phyloP scores from a whole-genome alignment of 2,329 filamentous ascomycete species.

The Botryosphaeria dothidea region DNA sequence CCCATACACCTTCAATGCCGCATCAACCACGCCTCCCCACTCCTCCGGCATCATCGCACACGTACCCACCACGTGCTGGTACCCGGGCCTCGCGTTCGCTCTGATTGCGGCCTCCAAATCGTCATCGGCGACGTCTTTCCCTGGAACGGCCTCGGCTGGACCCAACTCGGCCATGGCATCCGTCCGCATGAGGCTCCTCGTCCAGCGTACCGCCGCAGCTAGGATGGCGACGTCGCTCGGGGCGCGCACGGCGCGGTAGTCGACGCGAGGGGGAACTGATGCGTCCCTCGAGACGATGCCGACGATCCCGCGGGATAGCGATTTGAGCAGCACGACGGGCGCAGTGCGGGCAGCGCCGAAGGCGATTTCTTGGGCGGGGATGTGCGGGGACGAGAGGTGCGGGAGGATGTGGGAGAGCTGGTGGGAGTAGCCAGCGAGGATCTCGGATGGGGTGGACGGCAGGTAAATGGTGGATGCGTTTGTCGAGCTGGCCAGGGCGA shows the following conservation, averaged over 20 bases:
- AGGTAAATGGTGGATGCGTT: not conserved
- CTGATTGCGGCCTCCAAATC: not conserved
- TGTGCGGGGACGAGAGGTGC: not conserved
- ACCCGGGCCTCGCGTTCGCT: not conserved
- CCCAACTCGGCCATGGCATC: not conserved
- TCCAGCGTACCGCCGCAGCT: not conserved
- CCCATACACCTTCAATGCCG: constrained; percentile 29
- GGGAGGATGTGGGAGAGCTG: not conserved
- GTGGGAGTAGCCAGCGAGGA: not conserved
- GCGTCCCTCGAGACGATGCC: not conserved
- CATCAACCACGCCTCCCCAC: constrained; percentile 30
- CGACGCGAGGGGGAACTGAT: not conserved
- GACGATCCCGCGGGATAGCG: not conserved
- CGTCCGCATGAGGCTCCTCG: not conserved
- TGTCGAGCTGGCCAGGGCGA: not conserved
- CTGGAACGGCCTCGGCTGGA: not conserved
- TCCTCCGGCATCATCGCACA: constrained; percentile 30
- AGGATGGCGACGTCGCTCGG: constrained; percentile 6
- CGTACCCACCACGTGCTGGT: not conserved
- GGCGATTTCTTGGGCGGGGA: not conserved
- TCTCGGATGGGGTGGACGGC: not conserved
- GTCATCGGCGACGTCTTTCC: constrained; percentile 32
- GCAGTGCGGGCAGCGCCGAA: not conserved
- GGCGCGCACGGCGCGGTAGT: constrained; percentile 12
- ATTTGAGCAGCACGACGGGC: not conserved